phyloP scores from a whole-genome alignment of 2,329 filamentous ascomycete species.

The Zopfia rhizophila region DNA sequence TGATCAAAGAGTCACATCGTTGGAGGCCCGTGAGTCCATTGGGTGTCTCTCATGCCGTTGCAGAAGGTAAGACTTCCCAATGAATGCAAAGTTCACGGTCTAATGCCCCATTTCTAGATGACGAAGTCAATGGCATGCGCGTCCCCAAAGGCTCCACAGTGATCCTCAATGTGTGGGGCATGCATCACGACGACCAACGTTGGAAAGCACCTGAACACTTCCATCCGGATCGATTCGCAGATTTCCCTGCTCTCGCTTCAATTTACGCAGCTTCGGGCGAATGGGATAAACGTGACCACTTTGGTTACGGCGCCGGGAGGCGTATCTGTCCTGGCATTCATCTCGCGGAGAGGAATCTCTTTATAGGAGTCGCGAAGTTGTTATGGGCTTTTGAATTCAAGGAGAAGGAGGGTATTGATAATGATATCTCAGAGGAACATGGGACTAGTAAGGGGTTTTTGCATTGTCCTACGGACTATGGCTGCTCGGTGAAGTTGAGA shows the following conservation, averaged over 20 bases:
- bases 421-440: not conserved
- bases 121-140: constrained; percentile 51
- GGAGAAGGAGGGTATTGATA: constrained; percentile 2
- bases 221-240: constrained; percentile 1
- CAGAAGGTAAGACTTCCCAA: no score
- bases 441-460: not conserved
- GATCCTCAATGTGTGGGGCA: constrained; percentile 49
- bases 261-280: constrained; percentile 1
- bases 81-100: no score
- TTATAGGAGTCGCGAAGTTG: constrained; percentile 24
- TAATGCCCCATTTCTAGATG: no score
- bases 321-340: constrained; percentile 43
- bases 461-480: not conserved
- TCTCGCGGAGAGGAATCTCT: constrained; percentile 31
- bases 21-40: constrained; percentile 7
- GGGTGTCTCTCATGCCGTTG: no score
- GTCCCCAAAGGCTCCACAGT: constrained; percentile 54
- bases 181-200: constrained; percentile 42
- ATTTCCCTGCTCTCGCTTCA: not conserved
- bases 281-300: constrained; percentile 20
- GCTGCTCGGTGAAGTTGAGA: not conserved
- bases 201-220: constrained; percentile 15
- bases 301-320: constrained; percentile 30
- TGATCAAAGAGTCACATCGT: constrained; percentile 10
- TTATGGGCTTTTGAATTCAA: constrained; percentile 24